A percentile compares a stretch with the other conserved stretches of the same genome.
These are phyloP conservation scores for Penicillium freii DNA, from an alignment of 2,329 filamentous ascomycete genomes.

Conservation along the genomic window DNA sequence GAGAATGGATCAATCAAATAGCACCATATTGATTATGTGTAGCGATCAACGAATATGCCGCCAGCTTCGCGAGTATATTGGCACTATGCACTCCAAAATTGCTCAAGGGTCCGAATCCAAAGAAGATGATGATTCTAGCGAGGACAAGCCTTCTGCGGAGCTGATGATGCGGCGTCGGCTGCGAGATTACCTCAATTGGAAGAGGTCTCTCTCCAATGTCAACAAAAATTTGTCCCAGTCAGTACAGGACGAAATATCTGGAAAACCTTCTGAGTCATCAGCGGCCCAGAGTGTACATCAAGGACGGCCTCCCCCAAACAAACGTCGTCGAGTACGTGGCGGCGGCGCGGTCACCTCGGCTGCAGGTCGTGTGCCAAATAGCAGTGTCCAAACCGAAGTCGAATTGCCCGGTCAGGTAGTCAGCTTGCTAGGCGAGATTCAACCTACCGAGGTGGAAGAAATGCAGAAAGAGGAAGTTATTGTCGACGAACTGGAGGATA, in stretches of 20 bases:
- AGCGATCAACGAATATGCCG: constrained; percentile 80
- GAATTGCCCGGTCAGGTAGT: constrained; percentile 82
- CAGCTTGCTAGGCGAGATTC: constrained; percentile 76
- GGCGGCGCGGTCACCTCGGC: constrained; percentile 62
- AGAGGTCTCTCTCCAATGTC: constrained; percentile 81
- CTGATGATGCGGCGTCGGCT: constrained; percentile 90
- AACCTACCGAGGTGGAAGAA: constrained; percentile 74
- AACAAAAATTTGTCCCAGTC: constrained; percentile 52
- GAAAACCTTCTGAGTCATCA: constrained; percentile 23
- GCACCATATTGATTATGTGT: constrained; percentile 95
- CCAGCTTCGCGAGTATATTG: constrained; percentile 85
- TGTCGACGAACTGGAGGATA: constrained; percentile 78
- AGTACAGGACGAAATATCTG: constrained; percentile 22
- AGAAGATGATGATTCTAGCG: constrained; percentile 52
- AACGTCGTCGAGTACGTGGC: constrained; percentile 79
- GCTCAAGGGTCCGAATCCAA: constrained; percentile 44
- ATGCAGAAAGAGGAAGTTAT: constrained; percentile 67
- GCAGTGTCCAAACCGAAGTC: constrained; percentile 69
- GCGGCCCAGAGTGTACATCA: constrained; percentile 42
- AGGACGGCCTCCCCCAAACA: constrained; percentile 73
- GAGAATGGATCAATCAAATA: constrained; percentile 77
- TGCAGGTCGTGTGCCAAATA: constrained; percentile 66
- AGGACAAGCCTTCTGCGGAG: constrained; percentile 67
- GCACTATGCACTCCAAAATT: constrained; percentile 76
- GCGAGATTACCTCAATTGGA: constrained; percentile 86